Conservation (phyloP, 2,329 filamentous ascomycete species). For the Dissoconium aciculare region DNA sequence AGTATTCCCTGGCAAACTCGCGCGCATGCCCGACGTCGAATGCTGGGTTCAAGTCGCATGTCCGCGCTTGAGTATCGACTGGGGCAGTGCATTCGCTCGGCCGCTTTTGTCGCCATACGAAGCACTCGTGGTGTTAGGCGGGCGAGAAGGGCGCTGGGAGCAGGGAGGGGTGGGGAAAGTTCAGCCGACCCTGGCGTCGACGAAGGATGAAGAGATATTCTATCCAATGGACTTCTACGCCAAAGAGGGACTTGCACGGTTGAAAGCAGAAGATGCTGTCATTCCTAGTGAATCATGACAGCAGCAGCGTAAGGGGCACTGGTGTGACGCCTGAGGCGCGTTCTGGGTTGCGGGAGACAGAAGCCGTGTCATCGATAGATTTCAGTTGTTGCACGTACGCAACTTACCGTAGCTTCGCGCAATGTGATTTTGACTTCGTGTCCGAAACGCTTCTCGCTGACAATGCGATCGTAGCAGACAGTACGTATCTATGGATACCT, state of each 20-base stretch:
- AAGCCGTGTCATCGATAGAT: too few species aligned
- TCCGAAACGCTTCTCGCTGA: too few species aligned
- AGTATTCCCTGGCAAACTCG: conserved; percentile 91
- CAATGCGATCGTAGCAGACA: too few species aligned
- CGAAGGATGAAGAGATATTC: conserved; percentile 10
- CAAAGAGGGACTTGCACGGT: conserved; percentile 76
- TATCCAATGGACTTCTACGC: conserved; percentile 99
- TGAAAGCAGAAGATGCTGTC: conserved; percentile 36
- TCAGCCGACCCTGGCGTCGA: conserved; percentile 24
- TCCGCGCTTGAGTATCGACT: conserved; percentile 92
- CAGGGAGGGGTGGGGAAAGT: conserved; percentile 16
- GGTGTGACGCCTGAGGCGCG: too few species aligned
- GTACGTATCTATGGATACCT: too few species aligned
- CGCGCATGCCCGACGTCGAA: conserved; percentile 82
- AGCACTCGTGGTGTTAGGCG: conserved; percentile 75
- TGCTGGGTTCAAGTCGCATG: conserved; percentile 98
- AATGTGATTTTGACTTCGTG: too few species aligned
- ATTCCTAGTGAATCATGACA: too few species aligned
- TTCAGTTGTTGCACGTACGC: too few species aligned
- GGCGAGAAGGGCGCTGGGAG: conserved; percentile 55
- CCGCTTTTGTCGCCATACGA: conserved; percentile 90
- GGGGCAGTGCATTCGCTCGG: conserved; percentile 88
- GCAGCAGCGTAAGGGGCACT: too few species aligned
- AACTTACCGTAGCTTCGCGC: too few species aligned
- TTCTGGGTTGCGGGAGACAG: too few species aligned